Evolutionary conservation across 2,329 filamentous ascomycete genomes (phyloP), one percentile per base, ranked within the genome.

Genomic region (Phoma sp.): DNA sequence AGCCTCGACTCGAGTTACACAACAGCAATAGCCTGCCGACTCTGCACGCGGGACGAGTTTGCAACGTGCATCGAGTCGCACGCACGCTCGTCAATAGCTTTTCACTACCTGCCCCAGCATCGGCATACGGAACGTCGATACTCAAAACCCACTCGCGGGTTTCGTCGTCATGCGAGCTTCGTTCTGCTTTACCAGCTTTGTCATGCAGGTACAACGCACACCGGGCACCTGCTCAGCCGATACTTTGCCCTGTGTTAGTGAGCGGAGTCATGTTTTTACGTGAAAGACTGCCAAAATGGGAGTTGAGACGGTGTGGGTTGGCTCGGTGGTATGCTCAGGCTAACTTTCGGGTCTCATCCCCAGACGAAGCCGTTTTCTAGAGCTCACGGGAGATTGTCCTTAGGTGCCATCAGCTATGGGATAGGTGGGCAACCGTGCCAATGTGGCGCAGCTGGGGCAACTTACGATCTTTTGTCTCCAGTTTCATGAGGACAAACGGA

Each of bases 61-160:
- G 41, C 24, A 55, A 37, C 36, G 29, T 51, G 52, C 46, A 51
- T 50, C 25, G n/a, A 27, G 41, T 55, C 40, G 27, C 52, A 50
- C 29, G 19, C 46, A 32, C 19, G 40, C 46, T 55, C 32, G 36
- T 50, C 36, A 21, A 24, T 32, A 50, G 13, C 9, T 2, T 36
- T 45, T 40, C 24, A n/a, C 35, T 15, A 29, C 27, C 32, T 39
- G 24, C 29, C 32, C 29, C 29, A 27, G 22, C 45, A 40, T 41
- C 31, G 41, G 46, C n/a, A 37, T 43, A 13, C 27, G 13, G 19
- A 25, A 41, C 29, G 33, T 43, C 17, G 4, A 29, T 19, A 24
- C 39, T 43, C 17, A 2, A 22, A 15, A 24, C 39, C 36, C 37
- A 25, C 36, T 17, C 13, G 25, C 12, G 5, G 13, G 15, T 44